Percentiles rank a stretch among this genome's conserved stretches.
Evolutionary conservation across 164 flowering plant species (phyloP).

Genomic region (Echeveria elegans): DNA sequence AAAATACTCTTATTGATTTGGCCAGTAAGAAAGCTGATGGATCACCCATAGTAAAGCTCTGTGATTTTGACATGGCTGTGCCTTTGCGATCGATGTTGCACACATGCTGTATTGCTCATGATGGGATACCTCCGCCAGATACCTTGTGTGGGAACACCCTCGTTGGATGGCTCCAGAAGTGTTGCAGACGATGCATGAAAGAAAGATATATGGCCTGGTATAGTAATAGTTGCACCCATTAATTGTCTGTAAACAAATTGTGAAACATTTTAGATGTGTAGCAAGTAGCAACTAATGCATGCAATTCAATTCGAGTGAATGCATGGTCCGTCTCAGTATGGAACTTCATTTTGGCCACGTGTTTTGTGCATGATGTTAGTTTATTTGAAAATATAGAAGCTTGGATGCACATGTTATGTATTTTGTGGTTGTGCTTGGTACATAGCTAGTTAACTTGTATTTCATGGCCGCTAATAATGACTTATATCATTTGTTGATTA

Average conservation of each 20-base stretch:
- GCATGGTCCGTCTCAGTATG: no score
- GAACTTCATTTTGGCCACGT: neutral
- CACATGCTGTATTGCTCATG: slow-evolving; percentile 79
- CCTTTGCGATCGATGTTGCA: slow-evolving; percentile 74
- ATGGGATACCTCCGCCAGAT: slow-evolving; percentile 74
- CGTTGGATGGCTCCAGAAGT: slow-evolving; percentile 99
- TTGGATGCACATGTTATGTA: neutral
- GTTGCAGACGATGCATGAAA: slow-evolving; percentile 53
- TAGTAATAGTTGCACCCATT: slow-evolving; percentile 13
- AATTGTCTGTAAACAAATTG: neutral
- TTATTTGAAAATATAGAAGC: neutral
- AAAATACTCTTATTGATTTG: slow-evolving; percentile 74
- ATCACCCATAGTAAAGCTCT: slow-evolving; percentile 69
- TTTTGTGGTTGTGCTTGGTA: neutral
- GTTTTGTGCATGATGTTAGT: neutral
- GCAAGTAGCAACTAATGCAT: no score
- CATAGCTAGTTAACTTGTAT: neutral
- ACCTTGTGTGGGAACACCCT: slow-evolving; percentile 95
- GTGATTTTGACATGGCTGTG: slow-evolving; percentile 95
- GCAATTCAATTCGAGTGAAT: no score
- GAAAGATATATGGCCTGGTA: slow-evolving; percentile 65
- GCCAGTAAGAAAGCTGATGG: slow-evolving; percentile 56
- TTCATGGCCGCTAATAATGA: neutral
- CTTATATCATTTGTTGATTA: neutral
- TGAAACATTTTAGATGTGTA: neutral